Evolutionary conservation across 148 eudicot genomes (phyloP), one percentile per base, ranked within the genome.

Genomic region (Vaccinium macrocarpon): DNA sequence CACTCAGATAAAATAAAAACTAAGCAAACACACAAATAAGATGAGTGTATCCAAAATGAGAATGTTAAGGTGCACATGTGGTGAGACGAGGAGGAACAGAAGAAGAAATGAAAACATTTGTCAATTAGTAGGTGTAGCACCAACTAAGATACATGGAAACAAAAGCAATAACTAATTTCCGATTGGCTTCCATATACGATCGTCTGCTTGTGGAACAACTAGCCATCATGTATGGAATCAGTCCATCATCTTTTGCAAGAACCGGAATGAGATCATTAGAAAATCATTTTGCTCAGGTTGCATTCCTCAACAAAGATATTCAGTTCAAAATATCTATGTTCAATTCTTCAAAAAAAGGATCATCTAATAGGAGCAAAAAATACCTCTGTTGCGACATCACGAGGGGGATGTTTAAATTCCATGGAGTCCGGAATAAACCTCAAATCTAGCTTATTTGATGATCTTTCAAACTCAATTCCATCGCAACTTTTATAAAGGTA

Each of bases 311-410:
- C 32, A 66, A 66, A 66, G 72, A 66, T 9, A 25, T 25, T 66
- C 27, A 66, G 35, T 25, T 66, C 2, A 75, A 21, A 21, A n/a
- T 32, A 35, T 74, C 23, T 42, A 38, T 10, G 15, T 75, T n/a
- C 79, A 48, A 16, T 75, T 21, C 52, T 7, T 46, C 13, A 0
- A 21, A 76, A 35, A 35, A 12, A 48, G 21, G 35, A 81, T 66
- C 42, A 49, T 48, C 42, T 8, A 70, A 66, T 66, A 32, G 42
- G 21, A 25, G 56, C 46, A 14, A 52, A 55, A 18, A 81, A 32
- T 93, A 97, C 99, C 95, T 95, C 99, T 25, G 87, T 93, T 29
- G 98, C 96, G 81, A 90, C 90, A 92, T 97, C 99, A 46, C 98
- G 95, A 76, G 99, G 94, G 55, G 90, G 91, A 84, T 90, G 95